phyloP scores from a whole-genome alignment of 768 basidiomycete species.

The Lentinula guzmanii region DNA sequence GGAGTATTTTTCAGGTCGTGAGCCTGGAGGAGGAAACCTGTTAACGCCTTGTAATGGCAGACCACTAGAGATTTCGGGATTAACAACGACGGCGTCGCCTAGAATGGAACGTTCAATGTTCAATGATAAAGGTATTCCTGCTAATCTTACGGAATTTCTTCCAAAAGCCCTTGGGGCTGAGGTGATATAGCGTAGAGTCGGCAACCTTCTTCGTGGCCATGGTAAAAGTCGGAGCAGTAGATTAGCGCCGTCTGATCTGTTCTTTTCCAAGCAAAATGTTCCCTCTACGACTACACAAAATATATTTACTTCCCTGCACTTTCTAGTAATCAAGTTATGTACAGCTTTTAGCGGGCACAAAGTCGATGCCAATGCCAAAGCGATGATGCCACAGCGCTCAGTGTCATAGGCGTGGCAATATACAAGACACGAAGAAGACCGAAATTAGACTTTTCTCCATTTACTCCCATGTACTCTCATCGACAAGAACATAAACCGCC shows the following conservation, averaged over 20 bases:
- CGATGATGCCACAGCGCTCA: neutral
- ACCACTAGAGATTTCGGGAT: constrained; percentile 88
- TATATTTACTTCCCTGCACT: neutral
- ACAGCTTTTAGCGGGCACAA: neutral
- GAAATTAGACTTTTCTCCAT: neutral
- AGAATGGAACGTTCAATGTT: constrained; percentile 6
- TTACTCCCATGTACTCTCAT: neutral
- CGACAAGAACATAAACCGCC: neutral
- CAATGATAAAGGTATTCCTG: neutral
- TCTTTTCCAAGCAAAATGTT: neutral
- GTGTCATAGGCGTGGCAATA: neutral
- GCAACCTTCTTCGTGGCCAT: constrained; percentile 79
- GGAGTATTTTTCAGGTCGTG: constrained; percentile 78
- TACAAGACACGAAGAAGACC: neutral
- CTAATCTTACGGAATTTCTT: constrained; percentile 82
- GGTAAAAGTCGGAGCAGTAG: neutral
- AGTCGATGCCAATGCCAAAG: neutral
- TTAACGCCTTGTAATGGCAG: constrained; percentile 69
- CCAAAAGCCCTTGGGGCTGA: constrained; percentile 89
- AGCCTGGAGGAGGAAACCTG: constrained; percentile 85
- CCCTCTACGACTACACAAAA: neutral
- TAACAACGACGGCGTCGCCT: constrained; percentile 83
- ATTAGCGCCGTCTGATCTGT: neutral
- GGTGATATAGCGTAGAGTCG: constrained; percentile 87
- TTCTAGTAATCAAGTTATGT: neutral